Evolutionary conservation across 768 basidiomycete species (phyloP), one percentile per base, ranked within the genome.

Genomic region (Xerocomus potaroensis): DNA sequence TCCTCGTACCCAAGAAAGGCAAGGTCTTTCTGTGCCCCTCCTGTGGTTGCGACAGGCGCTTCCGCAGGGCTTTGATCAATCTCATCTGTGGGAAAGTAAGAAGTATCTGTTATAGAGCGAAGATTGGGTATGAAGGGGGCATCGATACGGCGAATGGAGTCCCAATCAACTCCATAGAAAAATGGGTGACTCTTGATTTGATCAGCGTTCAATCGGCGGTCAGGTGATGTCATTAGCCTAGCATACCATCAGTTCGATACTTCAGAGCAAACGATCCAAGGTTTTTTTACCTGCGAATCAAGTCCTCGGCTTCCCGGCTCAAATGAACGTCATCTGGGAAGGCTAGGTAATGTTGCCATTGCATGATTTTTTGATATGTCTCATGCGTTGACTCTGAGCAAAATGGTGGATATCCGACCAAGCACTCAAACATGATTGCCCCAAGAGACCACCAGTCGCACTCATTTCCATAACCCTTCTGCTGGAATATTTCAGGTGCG

Each of bases 361-460:
- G 87, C 69, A 95, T 84, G 55, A 98, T 98, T 71, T 97, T 98
- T 60, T 94, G 84, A 67, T 99, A 99, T 19, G 94, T 97, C 55
- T 98, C 95, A 58, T 95, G 91, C 18, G 96, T 93, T 43, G 87
- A 88, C 65, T 98, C 93, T 3, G 84, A 91, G 67, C 92, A 97
- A 72, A 97, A 94, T 0, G 92, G 93, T 19, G 94, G 92, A 67
- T 96, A 98, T 45, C 96, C 96, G 54, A 98, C 91, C 19, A 98
- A 72, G 67, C 88, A 96, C 69, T 98, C 95, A 65, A 96, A 99
- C 87, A 91, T 94, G 72, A 98, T 97, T 15, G 93, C 91, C 5
- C 96, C 96, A 23, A 98, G 76, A 8, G 94, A 96, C 96, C 96
- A 99, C 93, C 94, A 98, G 67, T 99, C 96, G 61, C 94, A 97